Conservation (phyloP, 2,329 filamentous ascomycete species). For the Exophiala sp. region DNA sequence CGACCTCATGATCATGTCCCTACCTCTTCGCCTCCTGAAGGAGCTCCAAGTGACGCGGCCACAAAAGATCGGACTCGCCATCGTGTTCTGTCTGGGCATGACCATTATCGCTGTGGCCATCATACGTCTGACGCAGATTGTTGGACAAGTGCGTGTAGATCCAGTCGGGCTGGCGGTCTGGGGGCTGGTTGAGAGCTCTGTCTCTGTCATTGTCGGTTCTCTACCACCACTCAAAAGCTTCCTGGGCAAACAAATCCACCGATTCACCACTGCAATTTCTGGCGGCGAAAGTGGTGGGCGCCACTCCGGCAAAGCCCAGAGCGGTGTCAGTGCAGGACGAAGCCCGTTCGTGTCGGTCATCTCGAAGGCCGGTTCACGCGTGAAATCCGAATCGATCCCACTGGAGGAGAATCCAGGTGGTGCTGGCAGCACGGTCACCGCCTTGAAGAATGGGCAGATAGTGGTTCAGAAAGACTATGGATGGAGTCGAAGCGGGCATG, state of each 20-base stretch:
- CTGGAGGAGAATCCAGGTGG: not conserved
- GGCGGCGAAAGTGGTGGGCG: not conserved
- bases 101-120: slow-evolving; percentile 15
- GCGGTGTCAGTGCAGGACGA: not conserved
- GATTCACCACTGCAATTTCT: slow-evolving; percentile 6
- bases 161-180: slow-evolving; percentile 8
- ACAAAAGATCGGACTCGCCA: slow-evolving; percentile 11
- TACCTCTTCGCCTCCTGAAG: slow-evolving; percentile 8
- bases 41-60: slow-evolving; percentile 7
- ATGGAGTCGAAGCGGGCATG: not conserved
- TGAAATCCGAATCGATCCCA: slow-evolving; percentile 4
- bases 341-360: not conserved
- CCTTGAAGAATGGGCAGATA: slow-evolving; percentile 6
- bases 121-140: slow-evolving; percentile 11
- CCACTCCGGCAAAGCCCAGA: slow-evolving; percentile 2
- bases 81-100: slow-evolving; percentile 10
- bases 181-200: slow-evolving; percentile 11
- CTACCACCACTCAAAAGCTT: slow-evolving; percentile 5
- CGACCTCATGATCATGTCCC: slow-evolving; percentile 14
- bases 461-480: slow-evolving; percentile 6
- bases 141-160: not conserved
- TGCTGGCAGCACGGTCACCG: not conserved
- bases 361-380: not conserved
- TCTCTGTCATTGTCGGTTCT: slow-evolving; percentile 17
- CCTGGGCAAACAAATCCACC: slow-evolving; percentile 5